Evolutionary conservation across 352 stramenopile species (phyloP), one percentile per base, ranked within the genome.

Genomic region (Bremia lactucae): DNA sequence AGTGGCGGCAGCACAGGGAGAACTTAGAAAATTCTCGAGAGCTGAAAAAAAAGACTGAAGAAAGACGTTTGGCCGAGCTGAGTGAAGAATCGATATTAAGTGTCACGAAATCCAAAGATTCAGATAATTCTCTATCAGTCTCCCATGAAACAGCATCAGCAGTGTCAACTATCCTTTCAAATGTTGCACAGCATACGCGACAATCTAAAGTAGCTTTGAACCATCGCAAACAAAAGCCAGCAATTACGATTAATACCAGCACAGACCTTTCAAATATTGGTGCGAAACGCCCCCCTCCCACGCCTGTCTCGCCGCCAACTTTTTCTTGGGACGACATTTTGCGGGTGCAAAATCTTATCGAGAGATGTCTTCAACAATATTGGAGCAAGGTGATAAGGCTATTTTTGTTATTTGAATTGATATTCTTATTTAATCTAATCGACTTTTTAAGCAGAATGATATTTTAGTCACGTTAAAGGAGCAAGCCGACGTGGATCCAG

Each of bases 271-370:
- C 36, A 19, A 23, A 42, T 24, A 39, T 66, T 21, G 50, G 41
- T 24, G 43, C 37, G 36, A 70, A 70, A 31, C 49, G 52, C 15
- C 42, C 46, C 36, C 49, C 52, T 1, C 41, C 43, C 6, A 60
- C 52, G 23, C 58, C 52, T 5, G 55, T 52, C 11, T 61, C 59
- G 3, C 41, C 48, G 0, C 55, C 65, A 22, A 57, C 49, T 9
- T 83, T 93, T 42, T 91, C 83, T 2, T 95, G 84, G 84, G 84
- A 86, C 16, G 80, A 95, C 20, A 93, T 95, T 48, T 59, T 94
- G 10, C 64, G 64, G 1, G 84, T 95, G 4, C 84, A 95, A 46
- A 91, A 90, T 38, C 65, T 95, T 24, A 95, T 94, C 36, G 82
- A 95, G 62, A 68, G 80, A 10, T 96, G 85, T 53, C 60, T 96